Evolutionary conservation across 768 basidiomycete genomes (phyloP).

Genomic region (Lactarius psammicola): DNA sequence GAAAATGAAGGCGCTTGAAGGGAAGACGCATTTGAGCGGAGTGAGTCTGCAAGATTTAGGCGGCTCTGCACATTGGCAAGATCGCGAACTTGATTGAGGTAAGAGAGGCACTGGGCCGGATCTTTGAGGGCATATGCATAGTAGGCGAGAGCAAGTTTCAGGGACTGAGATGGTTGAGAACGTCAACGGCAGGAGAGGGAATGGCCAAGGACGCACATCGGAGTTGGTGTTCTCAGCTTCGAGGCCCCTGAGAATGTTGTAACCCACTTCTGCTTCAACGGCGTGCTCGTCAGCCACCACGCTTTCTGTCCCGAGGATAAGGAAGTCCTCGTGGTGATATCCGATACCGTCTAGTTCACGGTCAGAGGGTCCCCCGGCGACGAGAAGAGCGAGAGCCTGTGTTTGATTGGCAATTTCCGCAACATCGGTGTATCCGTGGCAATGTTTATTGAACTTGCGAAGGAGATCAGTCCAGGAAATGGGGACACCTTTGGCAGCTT

Average conservation of each 20-base stretch:
- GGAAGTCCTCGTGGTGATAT: slow-evolving; percentile 41
- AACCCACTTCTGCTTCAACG: slow-evolving; percentile 20
- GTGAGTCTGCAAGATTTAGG: slow-evolving; percentile 45
- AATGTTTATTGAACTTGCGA: slow-evolving; percentile 87
- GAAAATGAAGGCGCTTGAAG: slow-evolving; percentile 40
- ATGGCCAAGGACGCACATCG: slow-evolving; percentile 47
- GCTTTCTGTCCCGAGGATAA: slow-evolving; percentile 19
- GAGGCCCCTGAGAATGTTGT: slow-evolving; percentile 22
- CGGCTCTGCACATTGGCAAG: slow-evolving; percentile 54
- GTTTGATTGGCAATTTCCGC: slow-evolving; percentile 68
- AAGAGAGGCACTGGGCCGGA: slow-evolving; percentile 59
- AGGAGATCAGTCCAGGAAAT: slow-evolving; percentile 78
- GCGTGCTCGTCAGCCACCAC: slow-evolving; percentile 14
- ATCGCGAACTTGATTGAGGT: slow-evolving; percentile 55
- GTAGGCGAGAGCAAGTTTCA: slow-evolving; percentile 69
- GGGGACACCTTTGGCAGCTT: slow-evolving; percentile 47
- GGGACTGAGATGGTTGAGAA: slow-evolving; percentile 46
- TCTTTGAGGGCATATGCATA: slow-evolving; percentile 75
- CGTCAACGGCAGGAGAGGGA: slow-evolving; percentile 16
- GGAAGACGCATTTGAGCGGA: slow-evolving; percentile 42
- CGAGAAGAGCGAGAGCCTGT: slow-evolving; percentile 57
- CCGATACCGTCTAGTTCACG: slow-evolving; percentile 55
- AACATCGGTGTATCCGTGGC: slow-evolving; percentile 55
- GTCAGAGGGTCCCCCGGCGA: slow-evolving; percentile 41
- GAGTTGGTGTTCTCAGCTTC: slow-evolving; percentile 25